Base-by-base conservation (phyloP, 2,329 filamentous ascomycete genomes). In the Penicillium psychrosexuale region DNA sequence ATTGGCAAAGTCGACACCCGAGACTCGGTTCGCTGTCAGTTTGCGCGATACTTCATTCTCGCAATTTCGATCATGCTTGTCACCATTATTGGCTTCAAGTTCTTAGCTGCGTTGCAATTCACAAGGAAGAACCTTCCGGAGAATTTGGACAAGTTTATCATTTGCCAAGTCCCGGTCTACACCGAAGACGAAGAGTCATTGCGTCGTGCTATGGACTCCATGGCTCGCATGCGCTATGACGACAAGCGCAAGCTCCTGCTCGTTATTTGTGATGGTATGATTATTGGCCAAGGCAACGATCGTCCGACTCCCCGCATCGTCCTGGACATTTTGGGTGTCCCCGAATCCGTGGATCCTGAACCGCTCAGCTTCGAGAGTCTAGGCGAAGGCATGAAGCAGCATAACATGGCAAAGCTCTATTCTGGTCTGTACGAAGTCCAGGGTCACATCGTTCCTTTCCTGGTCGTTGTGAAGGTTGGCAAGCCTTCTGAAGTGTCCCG, bases 381-480 rank as follows among this genome's bases (percentile, higher is more conserved):
- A 34, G 94, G 94, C 56, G 93, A 97, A 75, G 94, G 94, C 71
- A 84, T 89, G 77, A 96, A 96, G 78, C 94, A 97, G 74, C 94
- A 97, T 80, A 99, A 99, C 75, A 97, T 97, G 93, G 94, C 90
- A 74, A 99, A 99, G 76, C 86, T 97, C 61, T 99, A 99, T 77
- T 97, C 94, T 19, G 94, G 94, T 69, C 81, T 99, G 5, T 99
- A 99, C 72, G 94, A 99, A 76, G 92, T 97, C 7, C 90, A 97
- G 70, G 94, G 94, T 60, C 93, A 99, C 71, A 97, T 99, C 63
- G 94, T 99, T 43, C 94, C 94, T 22, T 99, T 96, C 84, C 73
- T 99, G 72, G 94, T 99, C 49, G 82, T 99, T 43, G 92, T 97
- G 76, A 99, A 99, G 81, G 85, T 97, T 64, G 94, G 94, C 78